phyloP scores from a whole-genome alignment of 1,284 basidiomycete genomes.

The Ceratobasidium papillatum region DNA sequence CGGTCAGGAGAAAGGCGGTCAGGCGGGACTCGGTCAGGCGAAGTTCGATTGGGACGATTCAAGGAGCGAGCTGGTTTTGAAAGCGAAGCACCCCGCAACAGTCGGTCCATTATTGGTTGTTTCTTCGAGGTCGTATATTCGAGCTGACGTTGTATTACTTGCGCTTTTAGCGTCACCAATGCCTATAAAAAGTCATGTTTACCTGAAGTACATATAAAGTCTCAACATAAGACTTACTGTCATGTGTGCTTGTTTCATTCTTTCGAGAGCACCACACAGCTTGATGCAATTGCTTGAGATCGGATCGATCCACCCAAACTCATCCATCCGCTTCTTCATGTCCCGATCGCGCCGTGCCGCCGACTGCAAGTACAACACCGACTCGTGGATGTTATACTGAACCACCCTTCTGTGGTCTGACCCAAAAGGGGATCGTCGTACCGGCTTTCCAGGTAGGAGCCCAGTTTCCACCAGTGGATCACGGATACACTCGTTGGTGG shows the following conservation, averaged over 20 bases:
- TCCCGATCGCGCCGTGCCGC: background rate
- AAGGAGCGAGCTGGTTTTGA: background rate
- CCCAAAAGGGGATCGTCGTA: background rate
- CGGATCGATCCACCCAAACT: background rate
- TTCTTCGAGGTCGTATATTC: background rate
- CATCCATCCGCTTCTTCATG: background rate
- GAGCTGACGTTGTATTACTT: background rate
- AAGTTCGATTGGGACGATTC: too few relatives aligned
- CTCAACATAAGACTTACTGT: background rate
- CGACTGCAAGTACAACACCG: background rate
- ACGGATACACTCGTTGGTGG: background rate
- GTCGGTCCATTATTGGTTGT: background rate
- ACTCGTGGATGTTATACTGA: background rate
- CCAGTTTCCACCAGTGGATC: background rate
- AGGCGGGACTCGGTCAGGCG: too few relatives aligned
- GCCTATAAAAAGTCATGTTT: background rate
- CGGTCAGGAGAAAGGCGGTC: too few relatives aligned
- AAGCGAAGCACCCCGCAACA: background rate
- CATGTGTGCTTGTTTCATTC: conserved; percentile 21
- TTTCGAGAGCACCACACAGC: background rate
- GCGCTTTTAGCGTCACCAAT: background rate
- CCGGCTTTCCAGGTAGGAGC: background rate
- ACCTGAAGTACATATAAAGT: too few relatives aligned
- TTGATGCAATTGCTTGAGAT: background rate
- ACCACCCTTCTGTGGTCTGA: background rate